Percentiles rank a stretch among this genome's conserved stretches.
Evolutionary conservation across 2,329 filamentous ascomycete genomes (phyloP).

Genomic region (Allantophomopsis cytisporea): DNA sequence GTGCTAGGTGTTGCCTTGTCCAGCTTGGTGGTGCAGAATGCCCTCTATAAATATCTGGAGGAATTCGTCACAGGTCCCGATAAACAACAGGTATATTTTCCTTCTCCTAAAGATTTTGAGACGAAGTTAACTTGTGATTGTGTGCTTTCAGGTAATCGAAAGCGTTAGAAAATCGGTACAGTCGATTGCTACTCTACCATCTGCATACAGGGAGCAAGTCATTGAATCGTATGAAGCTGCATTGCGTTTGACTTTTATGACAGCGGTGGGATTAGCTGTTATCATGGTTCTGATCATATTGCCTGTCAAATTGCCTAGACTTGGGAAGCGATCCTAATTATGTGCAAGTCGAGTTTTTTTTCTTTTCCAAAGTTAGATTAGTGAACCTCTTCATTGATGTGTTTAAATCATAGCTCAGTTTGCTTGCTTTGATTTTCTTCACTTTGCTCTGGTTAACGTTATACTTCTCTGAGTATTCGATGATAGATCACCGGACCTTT

Average conservation of each 20-base stretch:
- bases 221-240: constrained; percentile 38
- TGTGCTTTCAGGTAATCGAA: constrained; percentile 27
- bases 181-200: constrained; percentile 29
- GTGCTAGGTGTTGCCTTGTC: constrained; percentile 63
- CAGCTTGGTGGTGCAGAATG: constrained; percentile 62
- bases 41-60: constrained; percentile 44
- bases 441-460: no score
- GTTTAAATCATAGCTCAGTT: no score
- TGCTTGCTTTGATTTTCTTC: no score
- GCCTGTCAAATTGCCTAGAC: constrained; percentile 37
- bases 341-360: no score
- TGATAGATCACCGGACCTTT: no score
- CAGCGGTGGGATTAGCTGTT: constrained; percentile 30
- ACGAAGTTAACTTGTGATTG: constrained; percentile 23
- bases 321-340: constrained; percentile 22
- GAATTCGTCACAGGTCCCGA: constrained; percentile 41
- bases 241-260: constrained; percentile 28
- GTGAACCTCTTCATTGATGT: no score
- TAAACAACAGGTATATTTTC: constrained; percentile 27
- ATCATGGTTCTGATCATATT: constrained; percentile 32
- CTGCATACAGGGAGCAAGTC: constrained; percentile 36
- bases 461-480: no score
- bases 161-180: constrained; percentile 39
- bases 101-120: constrained; percentile 10
- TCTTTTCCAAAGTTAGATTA: no score